Evolutionary conservation across 1,284 basidiomycete genomes (phyloP), one percentile per base, ranked within the genome.

Genomic region (Sphagnurus paluster): DNA sequence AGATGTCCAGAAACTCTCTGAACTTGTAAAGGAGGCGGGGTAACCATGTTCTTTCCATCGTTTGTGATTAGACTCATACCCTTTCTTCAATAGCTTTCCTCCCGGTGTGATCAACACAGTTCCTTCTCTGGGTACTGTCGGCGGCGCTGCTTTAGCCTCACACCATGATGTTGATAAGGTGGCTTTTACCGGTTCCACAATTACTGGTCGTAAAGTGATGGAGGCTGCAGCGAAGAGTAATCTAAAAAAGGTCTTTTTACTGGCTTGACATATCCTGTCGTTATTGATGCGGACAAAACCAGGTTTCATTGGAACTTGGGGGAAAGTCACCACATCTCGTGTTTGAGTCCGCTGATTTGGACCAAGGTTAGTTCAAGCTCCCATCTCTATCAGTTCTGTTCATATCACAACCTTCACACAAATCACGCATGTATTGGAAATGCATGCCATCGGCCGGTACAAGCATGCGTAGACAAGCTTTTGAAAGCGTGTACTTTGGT

Each of bases 241-340:
- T 71, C 70, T 98, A 56, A 97, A 97, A 70, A 90, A 90, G 75
- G 86, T 79, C 44, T 14, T 54, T 28, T 42, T 46, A 43, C 32
- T 44, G 34, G n/a, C 21, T 24, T 29, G n/a, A n/a, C 16, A 11
- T 21, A 7, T 46, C 26, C 40, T 9, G 23, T n/a, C 19, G n/a
- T 23, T 28, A 42, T 43, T 39, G 20, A 54, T 13, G 26, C 47
- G 10, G 7, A 33, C n/a, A 17, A 29, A 38, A 36, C n/a, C 58
- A 92, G 81, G 84, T 97, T 42, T 92, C 91, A 40, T 78, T 98
- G 52, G 95, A 98, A 69, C 83, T 98, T 24, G 94, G 94, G 41
- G 94, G 94, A 40, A 98, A 98, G 72, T 92, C 90, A n/a, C 93
- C 94, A 32, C 90, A 94, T 64, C 72, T 92, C 51, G 69, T 92